phyloP scores from a whole-genome alignment of 371 early-diverging fungal species.

The Mucor piriformis region DNA sequence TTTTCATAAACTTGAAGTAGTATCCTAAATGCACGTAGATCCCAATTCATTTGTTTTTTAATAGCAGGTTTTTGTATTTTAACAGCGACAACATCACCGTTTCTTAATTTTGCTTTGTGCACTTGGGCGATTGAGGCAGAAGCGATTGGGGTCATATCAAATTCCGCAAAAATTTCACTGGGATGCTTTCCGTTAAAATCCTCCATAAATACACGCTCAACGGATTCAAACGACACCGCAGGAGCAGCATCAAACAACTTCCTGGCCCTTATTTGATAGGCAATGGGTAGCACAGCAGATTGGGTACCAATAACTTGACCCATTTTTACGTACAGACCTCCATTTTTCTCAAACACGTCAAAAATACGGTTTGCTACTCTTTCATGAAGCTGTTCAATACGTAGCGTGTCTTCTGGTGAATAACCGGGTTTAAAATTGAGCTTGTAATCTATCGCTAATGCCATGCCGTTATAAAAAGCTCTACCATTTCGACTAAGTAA shows the following conservation, averaged over 20 bases:
- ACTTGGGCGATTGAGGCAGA: slow-evolving; percentile 96
- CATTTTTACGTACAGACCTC: slow-evolving; percentile 89
- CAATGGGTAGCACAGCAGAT: slow-evolving; percentile 75
- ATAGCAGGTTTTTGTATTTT: slow-evolving; percentile 94
- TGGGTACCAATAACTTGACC: slow-evolving; percentile 88
- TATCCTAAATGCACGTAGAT: slow-evolving; percentile 71
- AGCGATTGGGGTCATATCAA: slow-evolving; percentile 76
- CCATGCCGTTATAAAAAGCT: slow-evolving; percentile 63
- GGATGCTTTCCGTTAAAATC: slow-evolving; percentile 66
- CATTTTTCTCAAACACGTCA: slow-evolving; percentile 80
- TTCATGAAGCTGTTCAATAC: slow-evolving; percentile 64
- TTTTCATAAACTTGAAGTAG: slow-evolving; percentile 67
- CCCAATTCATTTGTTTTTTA: slow-evolving; percentile 80
- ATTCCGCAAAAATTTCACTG: slow-evolving; percentile 69
- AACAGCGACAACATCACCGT: slow-evolving; percentile 81
- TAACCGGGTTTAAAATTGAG: slow-evolving; percentile 68
- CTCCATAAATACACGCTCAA: slow-evolving; percentile 70
- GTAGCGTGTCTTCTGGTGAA: slow-evolving; percentile 33
- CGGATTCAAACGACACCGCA: slow-evolving; percentile 64
- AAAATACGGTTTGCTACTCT: slow-evolving; percentile 76
- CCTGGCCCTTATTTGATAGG: slow-evolving; percentile 72
- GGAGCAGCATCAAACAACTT: slow-evolving; percentile 87
- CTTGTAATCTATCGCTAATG: slow-evolving; percentile 73
- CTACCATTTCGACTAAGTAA: slow-evolving; percentile 58
- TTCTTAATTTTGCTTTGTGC: slow-evolving; percentile 80